phyloP scores from a whole-genome alignment of 768 basidiomycete species.

The Mycena albidolilacea region DNA sequence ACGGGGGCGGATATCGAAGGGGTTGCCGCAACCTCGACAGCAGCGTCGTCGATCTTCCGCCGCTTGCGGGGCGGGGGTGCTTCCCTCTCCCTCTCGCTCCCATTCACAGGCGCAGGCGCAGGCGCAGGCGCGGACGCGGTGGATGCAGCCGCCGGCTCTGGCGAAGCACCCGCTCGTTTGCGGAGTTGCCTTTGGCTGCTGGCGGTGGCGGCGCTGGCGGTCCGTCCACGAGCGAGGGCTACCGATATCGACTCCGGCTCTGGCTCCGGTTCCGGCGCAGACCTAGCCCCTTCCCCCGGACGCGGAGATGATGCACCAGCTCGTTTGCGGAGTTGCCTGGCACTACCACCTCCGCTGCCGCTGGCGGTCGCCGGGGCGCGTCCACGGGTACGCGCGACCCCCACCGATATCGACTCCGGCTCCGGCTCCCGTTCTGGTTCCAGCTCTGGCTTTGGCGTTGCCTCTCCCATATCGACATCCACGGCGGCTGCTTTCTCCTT shows the following conservation, averaged over 20 bases:
- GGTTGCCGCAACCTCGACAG: constrained; percentile 1
- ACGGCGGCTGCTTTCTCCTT: constrained; percentile 31
- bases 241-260: constrained; percentile 29
- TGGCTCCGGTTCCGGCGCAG: too few relatives aligned
- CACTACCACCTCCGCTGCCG: too few relatives aligned
- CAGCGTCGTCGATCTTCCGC: constrained; percentile 38
- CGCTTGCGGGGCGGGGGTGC: constrained; percentile 45
- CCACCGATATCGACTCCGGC: constrained; percentile 29
- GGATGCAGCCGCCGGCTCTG: constrained; percentile 27
- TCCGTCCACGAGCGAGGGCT: constrained; percentile 13
- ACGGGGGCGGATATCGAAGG: constrained; percentile 28
- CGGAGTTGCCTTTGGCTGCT: constrained; percentile 13
- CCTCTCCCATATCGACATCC: constrained; percentile 21
- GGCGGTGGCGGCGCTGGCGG: background rate
- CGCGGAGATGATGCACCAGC: background rate
- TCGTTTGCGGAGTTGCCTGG: constrained; percentile 24
- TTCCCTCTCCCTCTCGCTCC: background rate
- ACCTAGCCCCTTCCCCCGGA: too few relatives aligned
- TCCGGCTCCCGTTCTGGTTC: background rate
- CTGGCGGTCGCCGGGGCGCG: background rate
- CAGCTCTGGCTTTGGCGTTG: too few relatives aligned
- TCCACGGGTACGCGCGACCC: constrained; percentile 6
- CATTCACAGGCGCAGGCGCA: too few relatives aligned
- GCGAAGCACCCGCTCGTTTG: constrained; percentile 14
- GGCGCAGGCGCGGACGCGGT: background rate